Base-by-base conservation (phyloP, 2,329 filamentous ascomycete species). In the Xylaria sp. region DNA sequence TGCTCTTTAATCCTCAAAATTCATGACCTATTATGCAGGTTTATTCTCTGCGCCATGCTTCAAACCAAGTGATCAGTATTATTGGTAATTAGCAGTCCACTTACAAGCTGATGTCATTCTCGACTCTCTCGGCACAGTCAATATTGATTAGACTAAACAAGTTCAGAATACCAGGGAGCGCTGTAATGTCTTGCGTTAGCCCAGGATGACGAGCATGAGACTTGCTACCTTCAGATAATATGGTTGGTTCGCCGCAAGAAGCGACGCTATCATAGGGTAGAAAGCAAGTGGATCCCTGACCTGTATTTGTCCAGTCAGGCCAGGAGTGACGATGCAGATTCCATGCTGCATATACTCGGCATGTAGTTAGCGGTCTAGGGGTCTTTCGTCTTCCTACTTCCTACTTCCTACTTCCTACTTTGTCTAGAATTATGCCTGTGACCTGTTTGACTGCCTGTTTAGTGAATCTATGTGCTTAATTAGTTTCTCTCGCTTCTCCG, bases 161-260 rank as follows among this genome's bases (percentile, higher is more conserved):
- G 48, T 9, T 20, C 20, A 20, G 23, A 34, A 18, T 28, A 28
- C 46, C 28, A 39, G 41, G 18, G 4, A 46, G 18, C 56, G 44
- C 41, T 34, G 51, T 37, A 15, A 69, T 65, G 51, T 48, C 25
- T 56, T 61, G 56, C 57, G 50, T 60, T 51, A 56, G 55, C 5
- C 28, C 28, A 52, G 62, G 44, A 59, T 55, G 50, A 57, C 46
- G 25, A 25, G 28, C 48, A 52, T 57, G 44, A 51, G 12, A 10
- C 25, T 46, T 13, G 31, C 28, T 59, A 15, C 25, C 58, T 37
- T 51, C 28, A n/a, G 18, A 10, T 5, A 15, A 8, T 63, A 23
- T 44, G 61, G 13, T 56, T 58, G 56, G 25, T n/a, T 58, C 56
- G 23, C 15, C n/a, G 20, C 46, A 31, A 58, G 55, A 8, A 23